Evolutionary conservation across 768 basidiomycete genomes (phyloP).

Genomic region (Leucocoprinus sp.): DNA sequence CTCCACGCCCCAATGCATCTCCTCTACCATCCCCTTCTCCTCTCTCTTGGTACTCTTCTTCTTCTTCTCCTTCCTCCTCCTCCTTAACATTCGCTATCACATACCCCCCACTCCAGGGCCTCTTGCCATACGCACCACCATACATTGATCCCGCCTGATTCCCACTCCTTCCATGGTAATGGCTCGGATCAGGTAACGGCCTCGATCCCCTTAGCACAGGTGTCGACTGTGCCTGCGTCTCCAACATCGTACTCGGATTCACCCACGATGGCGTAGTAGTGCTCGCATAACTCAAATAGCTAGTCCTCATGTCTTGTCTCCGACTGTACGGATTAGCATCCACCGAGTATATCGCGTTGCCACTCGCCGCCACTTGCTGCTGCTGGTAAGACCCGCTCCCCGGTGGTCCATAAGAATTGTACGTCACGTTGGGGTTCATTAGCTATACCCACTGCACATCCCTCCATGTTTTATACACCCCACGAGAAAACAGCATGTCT

Average conservation of each 20-base stretch:
- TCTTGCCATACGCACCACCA: neutral
- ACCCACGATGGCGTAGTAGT: conserved; percentile 4
- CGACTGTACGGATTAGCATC: too few species aligned
- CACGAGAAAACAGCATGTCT: too few species aligned
- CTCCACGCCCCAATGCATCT: neutral
- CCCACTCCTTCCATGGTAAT: neutral
- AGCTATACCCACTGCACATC: too few species aligned
- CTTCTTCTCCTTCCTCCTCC: conserved; percentile 3
- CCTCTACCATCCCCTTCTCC: neutral
- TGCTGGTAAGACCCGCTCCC: too few species aligned
- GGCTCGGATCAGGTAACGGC: conserved; percentile 6
- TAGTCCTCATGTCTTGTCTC: conserved; percentile 1
- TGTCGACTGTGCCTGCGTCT: conserved; percentile 1
- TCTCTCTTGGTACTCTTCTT: neutral
- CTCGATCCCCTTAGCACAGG: conserved; percentile 3
- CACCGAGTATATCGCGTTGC: too few species aligned
- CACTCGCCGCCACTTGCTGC: too few species aligned
- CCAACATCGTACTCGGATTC: conserved; percentile 10
- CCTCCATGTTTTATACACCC: too few species aligned
- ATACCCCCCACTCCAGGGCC: conserved; percentile 1
- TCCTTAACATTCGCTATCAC: conserved; percentile 6
- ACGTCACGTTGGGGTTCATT: too few species aligned
- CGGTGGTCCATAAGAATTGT: too few species aligned
- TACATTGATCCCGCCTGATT: neutral
- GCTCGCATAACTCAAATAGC: conserved; percentile 10